A percentile compares a stretch with the other conserved stretches of the same genome.
Evolutionary conservation across 371 early-diverging fungal species (phyloP).

Genomic region (Rhizopus arrhizus): DNA sequence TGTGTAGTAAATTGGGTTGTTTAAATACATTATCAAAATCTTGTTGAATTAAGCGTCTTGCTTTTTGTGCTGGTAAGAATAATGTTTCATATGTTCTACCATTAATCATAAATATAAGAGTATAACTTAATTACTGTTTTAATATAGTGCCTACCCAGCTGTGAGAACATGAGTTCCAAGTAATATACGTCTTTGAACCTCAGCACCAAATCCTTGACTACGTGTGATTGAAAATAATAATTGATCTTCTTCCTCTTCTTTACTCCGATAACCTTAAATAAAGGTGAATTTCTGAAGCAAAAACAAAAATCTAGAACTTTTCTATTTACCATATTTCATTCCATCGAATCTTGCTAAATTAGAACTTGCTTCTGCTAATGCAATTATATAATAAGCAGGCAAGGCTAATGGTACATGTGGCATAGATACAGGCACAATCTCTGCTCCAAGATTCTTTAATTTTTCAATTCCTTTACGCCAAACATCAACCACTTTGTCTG

Average conservation of each 20-base stretch:
- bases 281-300: neutral
- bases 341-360: conserved; percentile 92
- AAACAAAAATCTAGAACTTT: neutral
- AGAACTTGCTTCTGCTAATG: conserved; percentile 90
- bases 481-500: conserved; percentile 44
- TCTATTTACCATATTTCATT: conserved; percentile 70
- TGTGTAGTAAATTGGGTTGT: conserved; percentile 36
- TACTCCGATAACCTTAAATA: conserved; percentile 43
- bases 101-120: conserved; percentile 1
- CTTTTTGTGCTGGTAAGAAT: conserved; percentile 79
- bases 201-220: conserved; percentile 75
- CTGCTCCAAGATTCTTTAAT: conserved; percentile 67
- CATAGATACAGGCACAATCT: conserved; percentile 69
- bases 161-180: conserved; percentile 86
- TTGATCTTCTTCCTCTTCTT: conserved; percentile 26
- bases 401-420: conserved; percentile 75
- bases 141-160: conserved; percentile 55
- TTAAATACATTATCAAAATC: conserved; percentile 80
- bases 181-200: conserved; percentile 82
- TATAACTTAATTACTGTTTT: neutral
- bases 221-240: conserved; percentile 66
- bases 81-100: conserved; percentile 62
- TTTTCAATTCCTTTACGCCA: conserved; percentile 68
- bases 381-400: conserved; percentile 86
- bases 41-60: conserved; percentile 74